Percentiles rank a stretch among this genome's conserved stretches.
Conservation (phyloP, 1,284 basidiomycete genomes). For the Salmacisia buchloeana region DNA sequence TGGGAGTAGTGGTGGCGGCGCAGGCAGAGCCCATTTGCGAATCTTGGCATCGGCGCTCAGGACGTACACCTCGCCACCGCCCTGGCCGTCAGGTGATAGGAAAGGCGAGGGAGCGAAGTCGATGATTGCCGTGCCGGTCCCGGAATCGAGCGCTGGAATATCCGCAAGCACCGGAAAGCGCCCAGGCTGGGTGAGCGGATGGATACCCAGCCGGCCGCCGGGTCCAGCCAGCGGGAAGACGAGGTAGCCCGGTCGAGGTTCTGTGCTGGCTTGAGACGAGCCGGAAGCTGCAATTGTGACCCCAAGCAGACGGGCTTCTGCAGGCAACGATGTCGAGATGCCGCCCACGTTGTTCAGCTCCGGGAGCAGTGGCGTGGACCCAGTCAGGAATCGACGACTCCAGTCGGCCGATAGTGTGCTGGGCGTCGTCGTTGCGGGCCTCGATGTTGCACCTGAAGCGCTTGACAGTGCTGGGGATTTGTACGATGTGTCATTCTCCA, state of each 20-base stretch:
- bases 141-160: background rate
- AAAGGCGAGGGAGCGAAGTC: conserved; percentile 11
- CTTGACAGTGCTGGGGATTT: background rate
- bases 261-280: background rate
- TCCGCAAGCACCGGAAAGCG: conserved; percentile 6
- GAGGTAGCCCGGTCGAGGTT: conserved; percentile 4
- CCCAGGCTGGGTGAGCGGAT: conserved; percentile 8
- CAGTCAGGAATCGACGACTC: conserved; percentile 14
- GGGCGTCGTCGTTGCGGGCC: background rate
- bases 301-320: conserved; percentile 10
- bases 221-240: conserved; percentile 13
- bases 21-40: conserved; percentile 10
- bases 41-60: conserved; percentile 10
- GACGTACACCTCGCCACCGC: background rate
- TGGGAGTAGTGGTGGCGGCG: background rate
- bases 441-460: background rate
- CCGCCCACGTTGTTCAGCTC: conserved; percentile 12
- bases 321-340: conserved; percentile 10
- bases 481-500: too few species aligned
- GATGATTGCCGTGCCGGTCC: background rate
- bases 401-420: background rate
- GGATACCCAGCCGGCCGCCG: conserved; percentile 12
- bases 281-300: background rate
- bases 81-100: background rate
- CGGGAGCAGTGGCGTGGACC: conserved; percentile 13